Conservation (phyloP, 2,329 filamentous ascomycete species). For the Colletotrichum melonis region DNA sequence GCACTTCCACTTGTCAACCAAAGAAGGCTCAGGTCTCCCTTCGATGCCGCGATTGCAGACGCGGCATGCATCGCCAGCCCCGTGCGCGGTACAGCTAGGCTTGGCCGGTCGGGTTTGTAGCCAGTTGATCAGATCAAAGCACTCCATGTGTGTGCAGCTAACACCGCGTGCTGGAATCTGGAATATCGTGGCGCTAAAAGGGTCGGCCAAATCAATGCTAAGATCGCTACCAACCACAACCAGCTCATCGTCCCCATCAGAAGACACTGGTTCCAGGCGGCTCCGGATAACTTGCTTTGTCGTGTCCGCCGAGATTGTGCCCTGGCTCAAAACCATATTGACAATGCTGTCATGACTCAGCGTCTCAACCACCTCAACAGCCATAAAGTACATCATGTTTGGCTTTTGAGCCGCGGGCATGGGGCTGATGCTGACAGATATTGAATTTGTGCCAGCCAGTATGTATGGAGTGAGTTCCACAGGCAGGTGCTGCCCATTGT, state of each 20-base stretch:
- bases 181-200: conserved; percentile 74
- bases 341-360: conserved; percentile 58
- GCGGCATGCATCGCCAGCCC: conserved; percentile 50
- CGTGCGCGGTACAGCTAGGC: conserved; percentile 49
- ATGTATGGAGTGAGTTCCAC: conserved; percentile 77
- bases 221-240: conserved; percentile 68
- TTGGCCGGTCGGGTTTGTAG: conserved; percentile 72
- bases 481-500: conserved; percentile 81
- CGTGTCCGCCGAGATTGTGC: conserved; percentile 54
- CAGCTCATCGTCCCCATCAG: conserved; percentile 69
- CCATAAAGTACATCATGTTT: conserved; percentile 66
- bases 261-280: conserved; percentile 49
- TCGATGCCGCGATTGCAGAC: conserved; percentile 31
- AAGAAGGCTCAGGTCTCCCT: conserved; percentile 56
- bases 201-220: conserved; percentile 73
- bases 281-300: conserved; percentile 69
- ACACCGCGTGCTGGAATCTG: conserved; percentile 77
- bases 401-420: conserved; percentile 35
- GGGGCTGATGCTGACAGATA: conserved; percentile 63
- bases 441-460: conserved; percentile 67
- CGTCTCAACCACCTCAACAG: conserved; percentile 76
- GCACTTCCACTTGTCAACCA: conserved; percentile 84
- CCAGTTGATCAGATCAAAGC: conserved; percentile 90
- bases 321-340: conserved; percentile 48
- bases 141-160: conserved; percentile 82